A percentile compares a stretch with the other conserved stretches of the same genome.
phyloP scores from a whole-genome alignment of 2,329 filamentous ascomycete genomes.

The Meredithiella fracta region DNA sequence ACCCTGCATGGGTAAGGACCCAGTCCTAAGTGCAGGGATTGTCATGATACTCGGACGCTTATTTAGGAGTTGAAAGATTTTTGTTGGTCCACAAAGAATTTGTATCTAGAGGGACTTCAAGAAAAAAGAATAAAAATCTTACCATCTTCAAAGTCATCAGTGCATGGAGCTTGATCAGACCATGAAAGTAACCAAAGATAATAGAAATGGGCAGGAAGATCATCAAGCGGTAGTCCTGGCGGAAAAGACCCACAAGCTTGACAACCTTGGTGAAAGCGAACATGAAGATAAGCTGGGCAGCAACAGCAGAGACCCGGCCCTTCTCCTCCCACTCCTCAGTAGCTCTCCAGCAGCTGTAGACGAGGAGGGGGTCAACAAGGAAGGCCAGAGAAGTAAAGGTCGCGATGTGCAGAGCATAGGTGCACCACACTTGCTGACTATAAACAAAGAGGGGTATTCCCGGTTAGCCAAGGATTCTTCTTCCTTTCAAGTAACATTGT shows the following conservation, averaged over 20 bases:
- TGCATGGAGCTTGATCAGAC: conserved; percentile 80
- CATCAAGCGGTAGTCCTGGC: conserved; percentile 67
- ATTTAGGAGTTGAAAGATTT: background rate
- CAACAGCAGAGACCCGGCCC: conserved; percentile 38
- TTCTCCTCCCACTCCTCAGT: conserved; percentile 40
- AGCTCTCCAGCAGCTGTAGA: conserved; percentile 52
- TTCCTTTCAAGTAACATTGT: background rate
- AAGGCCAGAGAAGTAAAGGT: conserved; percentile 84
- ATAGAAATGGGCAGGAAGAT: conserved; percentile 71
- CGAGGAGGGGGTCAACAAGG: conserved; percentile 55
- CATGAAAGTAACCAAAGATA: conserved; percentile 83
- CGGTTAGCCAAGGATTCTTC: background rate
- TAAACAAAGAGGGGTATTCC: conserved; percentile 1
- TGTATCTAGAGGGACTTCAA: background rate
- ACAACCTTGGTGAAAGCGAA: conserved; percentile 73
- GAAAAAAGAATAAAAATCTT: conserved; percentile 25
- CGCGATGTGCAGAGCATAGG: conserved; percentile 81
- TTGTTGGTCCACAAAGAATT: background rate
- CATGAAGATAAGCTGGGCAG: conserved; percentile 55
- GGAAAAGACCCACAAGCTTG: conserved; percentile 76
- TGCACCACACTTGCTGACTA: conserved; percentile 84
- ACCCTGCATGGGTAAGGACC: background rate
- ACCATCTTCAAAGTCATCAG: conserved; percentile 70
- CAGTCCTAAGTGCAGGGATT: background rate
- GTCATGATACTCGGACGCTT: background rate